A percentile compares a stretch with the other conserved stretches of the same genome.
phyloP scores from a whole-genome alignment of 768 basidiomycete genomes.

The Candolleomyces eurysporus region DNA sequence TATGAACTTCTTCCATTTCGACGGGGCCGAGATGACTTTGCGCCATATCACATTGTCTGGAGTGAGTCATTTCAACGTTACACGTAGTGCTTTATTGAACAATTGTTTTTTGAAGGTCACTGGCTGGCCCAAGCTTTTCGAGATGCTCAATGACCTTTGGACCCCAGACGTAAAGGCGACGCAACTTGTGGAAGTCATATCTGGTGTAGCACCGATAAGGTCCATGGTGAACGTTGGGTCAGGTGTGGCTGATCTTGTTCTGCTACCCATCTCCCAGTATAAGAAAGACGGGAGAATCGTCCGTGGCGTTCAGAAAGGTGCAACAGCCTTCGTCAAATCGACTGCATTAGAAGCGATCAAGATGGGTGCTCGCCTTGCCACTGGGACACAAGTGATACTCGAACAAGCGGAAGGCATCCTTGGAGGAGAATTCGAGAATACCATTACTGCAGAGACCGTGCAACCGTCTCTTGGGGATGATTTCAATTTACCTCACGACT shows the following conservation, averaged over 20 bases:
- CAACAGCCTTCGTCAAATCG: conserved; percentile 88
- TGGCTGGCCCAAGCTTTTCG: conserved; percentile 88
- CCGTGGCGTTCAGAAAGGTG: conserved; percentile 91
- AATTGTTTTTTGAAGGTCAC: conserved; percentile 57
- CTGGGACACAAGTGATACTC: conserved; percentile 95
- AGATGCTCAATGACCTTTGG: conserved; percentile 96
- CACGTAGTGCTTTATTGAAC: neutral
- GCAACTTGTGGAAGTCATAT: conserved; percentile 94
- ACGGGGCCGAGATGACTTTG: conserved; percentile 96
- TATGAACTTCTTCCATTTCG: conserved; percentile 99
- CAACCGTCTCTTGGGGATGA: conserved; percentile 41
- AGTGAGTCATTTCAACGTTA: conserved; percentile 46
- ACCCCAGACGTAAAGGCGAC: conserved; percentile 99
- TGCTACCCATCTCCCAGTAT: conserved; percentile 96
- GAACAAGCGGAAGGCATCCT: conserved; percentile 93
- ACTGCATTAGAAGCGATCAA: conserved; percentile 96
- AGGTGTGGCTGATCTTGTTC: conserved; percentile 92
- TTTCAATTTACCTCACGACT: conserved; percentile 20
- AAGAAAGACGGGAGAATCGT: conserved; percentile 93
- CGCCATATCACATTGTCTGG: conserved; percentile 90
- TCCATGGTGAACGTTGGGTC: conserved; percentile 97
- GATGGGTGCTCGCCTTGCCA: conserved; percentile 89
- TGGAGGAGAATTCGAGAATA: conserved; percentile 70
- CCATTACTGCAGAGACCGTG: conserved; percentile 66
- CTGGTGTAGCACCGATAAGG: conserved; percentile 93